Evolutionary conservation across 1,284 basidiomycete species (phyloP).

Genomic region (Limonomyces culmigenus): DNA sequence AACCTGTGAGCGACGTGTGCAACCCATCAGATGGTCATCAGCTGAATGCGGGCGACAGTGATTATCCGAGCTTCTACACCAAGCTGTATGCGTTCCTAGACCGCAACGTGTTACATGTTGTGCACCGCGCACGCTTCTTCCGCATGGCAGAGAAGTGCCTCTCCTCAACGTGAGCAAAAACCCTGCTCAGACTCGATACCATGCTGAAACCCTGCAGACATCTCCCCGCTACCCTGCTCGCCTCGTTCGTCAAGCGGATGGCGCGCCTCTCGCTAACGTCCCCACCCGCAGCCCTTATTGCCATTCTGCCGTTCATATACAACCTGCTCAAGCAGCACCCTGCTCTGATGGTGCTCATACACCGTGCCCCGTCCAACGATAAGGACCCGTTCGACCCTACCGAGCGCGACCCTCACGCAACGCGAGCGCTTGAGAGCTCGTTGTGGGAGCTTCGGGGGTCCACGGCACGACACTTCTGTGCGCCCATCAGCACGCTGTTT

Average conservation of each 20-base stretch:
- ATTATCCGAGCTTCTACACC: conserved; percentile 93
- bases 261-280: conserved; percentile 72
- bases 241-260: conserved; percentile 88
- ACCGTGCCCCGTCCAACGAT: conserved; percentile 23
- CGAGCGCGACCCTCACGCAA: conserved; percentile 63
- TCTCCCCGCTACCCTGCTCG: conserved; percentile 76
- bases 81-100: conserved; percentile 86
- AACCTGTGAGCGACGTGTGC: conserved; percentile 51
- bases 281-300: conserved; percentile 81
- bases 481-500: conserved; percentile 68
- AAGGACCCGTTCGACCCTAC: conserved; percentile 58
- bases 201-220: conserved; percentile 34
- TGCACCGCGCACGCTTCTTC: conserved; percentile 91
- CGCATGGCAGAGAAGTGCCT: conserved; percentile 83
- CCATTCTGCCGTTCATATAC: conserved; percentile 87
- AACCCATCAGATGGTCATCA: conserved; percentile 1
- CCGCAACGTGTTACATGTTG: conserved; percentile 76
- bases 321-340: conserved; percentile 91
- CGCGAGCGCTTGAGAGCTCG: conserved; percentile 72
- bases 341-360: conserved; percentile 85
- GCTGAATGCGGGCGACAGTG: conserved; percentile 29
- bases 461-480: conserved; percentile 73
- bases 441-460: conserved; percentile 87
- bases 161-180: conserved; percentile 58
- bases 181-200: conserved; percentile 1